phyloP scores from a whole-genome alignment of 2,329 filamentous ascomycete genomes.

The Apiospora rasikravindrae region DNA sequence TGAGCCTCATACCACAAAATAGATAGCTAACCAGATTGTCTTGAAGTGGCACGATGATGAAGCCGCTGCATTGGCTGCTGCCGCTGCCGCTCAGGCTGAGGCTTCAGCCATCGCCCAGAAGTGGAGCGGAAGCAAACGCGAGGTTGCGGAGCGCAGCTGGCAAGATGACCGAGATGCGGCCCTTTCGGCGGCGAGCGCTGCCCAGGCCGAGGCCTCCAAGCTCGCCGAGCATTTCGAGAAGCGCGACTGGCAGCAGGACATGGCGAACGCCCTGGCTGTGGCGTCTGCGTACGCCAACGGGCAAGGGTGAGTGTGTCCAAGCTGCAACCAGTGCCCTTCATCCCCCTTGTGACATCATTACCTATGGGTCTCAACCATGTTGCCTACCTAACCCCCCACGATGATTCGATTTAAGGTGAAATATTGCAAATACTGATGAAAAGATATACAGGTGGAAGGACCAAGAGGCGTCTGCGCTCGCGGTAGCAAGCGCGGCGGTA shows the following conservation, averaged over 20 bases:
- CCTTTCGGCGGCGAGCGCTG: constrained; percentile 26
- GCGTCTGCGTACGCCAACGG: constrained; percentile 19
- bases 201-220: constrained; percentile 26
- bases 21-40: not conserved
- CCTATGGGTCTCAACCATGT: not conserved
- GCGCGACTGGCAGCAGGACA: constrained; percentile 24
- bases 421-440: not conserved
- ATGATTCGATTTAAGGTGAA: not conserved
- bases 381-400: not conserved
- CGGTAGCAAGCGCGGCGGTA: constrained; percentile 21
- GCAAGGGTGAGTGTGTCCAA: not conserved
- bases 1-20: not conserved
- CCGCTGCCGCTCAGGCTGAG: constrained; percentile 24
- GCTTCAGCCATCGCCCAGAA: constrained; percentile 27
- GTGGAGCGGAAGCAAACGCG: constrained; percentile 16
- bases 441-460: constrained; percentile 12
- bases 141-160: constrained; percentile 14
- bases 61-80: constrained; percentile 24
- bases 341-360: not conserved
- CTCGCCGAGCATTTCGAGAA: constrained; percentile 24
- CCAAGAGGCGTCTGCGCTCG: constrained; percentile 17
- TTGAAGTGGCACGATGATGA: constrained; percentile 22
- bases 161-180: constrained; percentile 24
- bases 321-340: not conserved
- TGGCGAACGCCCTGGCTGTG: constrained; percentile 19